A percentile compares a stretch with the other conserved stretches of the same genome.
These are phyloP conservation scores for Cytospora chrysosperma DNA, from an alignment of 2,329 filamentous ascomycete genomes.

Conservation along the genomic window DNA sequence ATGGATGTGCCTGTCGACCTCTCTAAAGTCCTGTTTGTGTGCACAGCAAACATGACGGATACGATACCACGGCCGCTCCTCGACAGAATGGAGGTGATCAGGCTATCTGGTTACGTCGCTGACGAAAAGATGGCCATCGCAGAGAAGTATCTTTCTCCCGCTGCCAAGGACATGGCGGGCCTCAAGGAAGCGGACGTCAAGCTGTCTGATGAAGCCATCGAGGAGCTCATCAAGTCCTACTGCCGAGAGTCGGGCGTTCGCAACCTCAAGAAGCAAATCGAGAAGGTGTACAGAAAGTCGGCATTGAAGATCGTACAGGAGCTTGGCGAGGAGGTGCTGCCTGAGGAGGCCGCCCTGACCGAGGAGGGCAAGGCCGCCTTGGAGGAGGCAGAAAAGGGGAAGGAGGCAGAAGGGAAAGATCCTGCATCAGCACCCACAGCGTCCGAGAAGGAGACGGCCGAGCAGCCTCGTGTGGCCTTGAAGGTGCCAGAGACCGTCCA, in stretches of 20 bases:
- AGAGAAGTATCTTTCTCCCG: conserved; percentile 85
- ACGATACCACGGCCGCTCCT: conserved; percentile 92
- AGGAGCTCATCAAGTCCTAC: conserved; percentile 97
- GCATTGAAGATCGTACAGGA: conserved; percentile 97
- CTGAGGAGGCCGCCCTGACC: conserved; percentile 79
- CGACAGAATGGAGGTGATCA: conserved; percentile 97
- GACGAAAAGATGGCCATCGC: conserved; percentile 99
- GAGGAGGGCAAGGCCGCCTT: conserved; percentile 80
- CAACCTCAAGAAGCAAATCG: conserved; percentile 98
- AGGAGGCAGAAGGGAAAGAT: conserved; percentile 39
- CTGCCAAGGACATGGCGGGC: conserved; percentile 91
- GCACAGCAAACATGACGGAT: conserved; percentile 98
- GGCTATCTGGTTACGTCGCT: conserved; percentile 91
- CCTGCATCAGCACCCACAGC: conserved; percentile 27
- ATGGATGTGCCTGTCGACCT: conserved; percentile 97
- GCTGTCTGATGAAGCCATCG: conserved; percentile 83
- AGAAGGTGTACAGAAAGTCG: conserved; percentile 97
- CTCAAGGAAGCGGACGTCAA: conserved; percentile 87
- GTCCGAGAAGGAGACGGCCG: conserved; percentile 63
- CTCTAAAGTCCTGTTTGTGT: conserved; percentile 97
- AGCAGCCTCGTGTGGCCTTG: conserved; percentile 71
- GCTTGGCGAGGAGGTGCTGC: conserved; percentile 78
- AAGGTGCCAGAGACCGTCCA: conserved; percentile 85
- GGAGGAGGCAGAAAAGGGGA: conserved; percentile 67
- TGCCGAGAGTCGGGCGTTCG: conserved; percentile 95